Percentiles rank a stretch among this genome's conserved stretches.
phyloP scores from a whole-genome alignment of 2,329 filamentous ascomycete species.

The Aspergillus udagawae region DNA sequence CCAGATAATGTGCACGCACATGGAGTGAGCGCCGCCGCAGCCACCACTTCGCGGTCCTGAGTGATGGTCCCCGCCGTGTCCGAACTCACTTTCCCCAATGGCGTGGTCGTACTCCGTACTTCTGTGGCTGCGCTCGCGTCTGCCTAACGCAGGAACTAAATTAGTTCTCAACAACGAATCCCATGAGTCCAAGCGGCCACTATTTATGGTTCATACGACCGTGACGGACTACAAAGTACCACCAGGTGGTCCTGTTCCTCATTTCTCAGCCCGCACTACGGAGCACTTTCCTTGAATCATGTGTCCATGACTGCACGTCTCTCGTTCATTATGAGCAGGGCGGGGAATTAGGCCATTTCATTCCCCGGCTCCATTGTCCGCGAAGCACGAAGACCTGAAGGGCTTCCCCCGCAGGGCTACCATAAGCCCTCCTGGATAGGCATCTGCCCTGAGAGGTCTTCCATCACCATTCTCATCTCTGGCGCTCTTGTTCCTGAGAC shows the following conservation, averaged over 20 bases:
- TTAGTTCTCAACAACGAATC: slow-evolving; percentile 1
- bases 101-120: background rate
- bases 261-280: background rate
- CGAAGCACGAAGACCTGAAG: background rate
- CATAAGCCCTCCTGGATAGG: background rate
- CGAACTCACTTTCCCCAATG: background rate
- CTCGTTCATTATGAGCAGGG: background rate
- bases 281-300: background rate
- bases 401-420: background rate
- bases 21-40: slow-evolving; percentile 15
- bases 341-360: background rate
- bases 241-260: background rate
- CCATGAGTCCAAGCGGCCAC: background rate
- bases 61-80: background rate
- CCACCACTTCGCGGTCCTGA: slow-evolving; percentile 24
- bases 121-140: slow-evolving; percentile 1
- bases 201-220: background rate
- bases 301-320: background rate
- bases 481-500: background rate
- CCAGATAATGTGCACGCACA: slow-evolving; percentile 23
- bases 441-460: background rate
- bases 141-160: slow-evolving; percentile 5
- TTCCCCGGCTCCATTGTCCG: background rate
- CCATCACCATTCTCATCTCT: background rate
- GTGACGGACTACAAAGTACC: background rate